Conservation (phyloP, 306 rosid species). For the Sesbania bispinosa region DNA sequence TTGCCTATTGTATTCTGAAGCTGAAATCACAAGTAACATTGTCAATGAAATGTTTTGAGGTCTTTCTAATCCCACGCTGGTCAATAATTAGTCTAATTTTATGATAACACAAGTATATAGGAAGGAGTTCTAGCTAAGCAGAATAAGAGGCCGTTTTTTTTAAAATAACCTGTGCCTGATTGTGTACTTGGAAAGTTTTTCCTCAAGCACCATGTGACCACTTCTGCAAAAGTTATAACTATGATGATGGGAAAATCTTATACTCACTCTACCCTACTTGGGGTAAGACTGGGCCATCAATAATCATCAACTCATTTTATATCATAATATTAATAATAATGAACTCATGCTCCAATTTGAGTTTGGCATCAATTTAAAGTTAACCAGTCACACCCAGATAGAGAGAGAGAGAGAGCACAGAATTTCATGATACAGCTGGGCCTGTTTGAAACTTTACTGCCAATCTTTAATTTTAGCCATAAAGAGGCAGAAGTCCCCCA, state of each 20-base stretch:
- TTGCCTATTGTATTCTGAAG: neutral
- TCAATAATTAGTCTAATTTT: slow-evolving; percentile 1
- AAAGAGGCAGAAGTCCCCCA: neutral
- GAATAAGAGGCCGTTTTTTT: neutral
- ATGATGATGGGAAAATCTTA: neutral
- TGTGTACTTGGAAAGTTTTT: neutral
- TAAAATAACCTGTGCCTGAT: neutral
- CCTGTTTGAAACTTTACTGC: neutral
- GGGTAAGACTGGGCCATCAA: neutral
- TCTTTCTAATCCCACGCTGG: neutral
- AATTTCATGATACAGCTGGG: slow-evolving; percentile 10
- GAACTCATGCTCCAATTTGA: neutral
- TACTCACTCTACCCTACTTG: neutral
- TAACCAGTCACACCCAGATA: neutral
- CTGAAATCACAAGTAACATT: slow-evolving; percentile 9
- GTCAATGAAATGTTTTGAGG: neutral
- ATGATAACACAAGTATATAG: neutral
- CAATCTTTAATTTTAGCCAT: neutral
- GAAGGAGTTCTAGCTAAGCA: neutral
- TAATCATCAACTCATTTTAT: neutral
- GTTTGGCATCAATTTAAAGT: neutral
- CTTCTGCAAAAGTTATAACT: neutral
- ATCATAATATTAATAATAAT: neutral
- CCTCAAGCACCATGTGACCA: neutral
- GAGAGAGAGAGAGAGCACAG: neutral